Base-by-base conservation (phyloP, 1,284 basidiomycete genomes). In the Rhodotorula sp. region DNA sequence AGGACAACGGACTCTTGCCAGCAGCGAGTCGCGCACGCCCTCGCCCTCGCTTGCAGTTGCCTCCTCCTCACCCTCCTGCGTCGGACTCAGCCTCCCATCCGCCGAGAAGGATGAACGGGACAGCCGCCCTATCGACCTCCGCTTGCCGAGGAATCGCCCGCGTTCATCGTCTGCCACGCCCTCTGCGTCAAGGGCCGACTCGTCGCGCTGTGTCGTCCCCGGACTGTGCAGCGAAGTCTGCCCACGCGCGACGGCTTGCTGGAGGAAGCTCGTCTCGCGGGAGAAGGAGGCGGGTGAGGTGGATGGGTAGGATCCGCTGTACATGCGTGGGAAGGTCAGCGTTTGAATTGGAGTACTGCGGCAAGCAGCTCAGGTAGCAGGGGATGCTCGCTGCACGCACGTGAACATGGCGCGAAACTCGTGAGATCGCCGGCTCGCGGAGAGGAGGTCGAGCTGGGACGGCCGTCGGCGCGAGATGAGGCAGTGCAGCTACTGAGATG, bases 261-360 rank as follows among this genome's bases (percentile, higher is more conserved):
- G 75, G 32, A 76, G 73, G 59, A 72, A 76, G 17, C 70, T 73
- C 29, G 61, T 67, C 54, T 76, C 75, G n/a, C 72, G 65, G 8
- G 62, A 60, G 62, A 59, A 75, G 2, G 66, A 69, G 21, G 73
- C 67, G 21, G 75, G 75, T 3, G 64, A 67, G 7, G 75, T 70
- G 29, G 68, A 63, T 3, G 72, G 72, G 60, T 69, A 65, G 8
- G 36, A 61, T 6, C 63, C 70, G 34, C 58, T 54, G 56, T 19
- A 27, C 55, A 56, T 39, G 0, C 1, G 37, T 12, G n/a, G 36
- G 3, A n/a, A 10, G 56, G 27, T 57, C 27, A 60, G 32, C 22
- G 10, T 1, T n/a, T 17, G 10, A 22, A 6, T 10, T 22, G 17
- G 22, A 36, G 29, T 13, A 13, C 7, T 22, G n/a, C 17, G 10